A percentile compares a stretch with the other conserved stretches of the same genome.
phyloP scores from a whole-genome alignment of 176 grass and related monocot species.

The Oryza glumipatula region DNA sequence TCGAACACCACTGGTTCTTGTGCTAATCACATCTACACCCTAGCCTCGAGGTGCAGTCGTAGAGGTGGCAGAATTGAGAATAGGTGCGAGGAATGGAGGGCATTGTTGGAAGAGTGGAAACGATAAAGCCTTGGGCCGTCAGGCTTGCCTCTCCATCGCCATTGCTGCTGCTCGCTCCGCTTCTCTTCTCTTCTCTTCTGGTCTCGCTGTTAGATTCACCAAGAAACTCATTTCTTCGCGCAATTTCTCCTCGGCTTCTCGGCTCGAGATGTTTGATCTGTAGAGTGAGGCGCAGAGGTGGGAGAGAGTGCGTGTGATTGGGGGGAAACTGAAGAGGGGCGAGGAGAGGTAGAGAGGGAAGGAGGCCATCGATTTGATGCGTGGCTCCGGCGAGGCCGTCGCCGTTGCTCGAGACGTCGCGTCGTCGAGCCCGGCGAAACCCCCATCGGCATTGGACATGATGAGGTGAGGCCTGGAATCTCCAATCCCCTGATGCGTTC shows the following conservation, averaged over 20 bases:
- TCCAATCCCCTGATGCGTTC: slow-evolving; percentile 7
- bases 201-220: slow-evolving; percentile 41
- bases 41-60: not conserved
- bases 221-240: slow-evolving; percentile 4
- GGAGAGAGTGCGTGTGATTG: not conserved
- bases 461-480: slow-evolving; percentile 50
- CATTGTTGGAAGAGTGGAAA: slow-evolving; percentile 34
- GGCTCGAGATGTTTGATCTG: slow-evolving; percentile 43
- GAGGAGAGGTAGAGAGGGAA: not conserved
- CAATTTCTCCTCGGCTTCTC: slow-evolving; percentile 35
- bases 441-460: slow-evolving; percentile 60
- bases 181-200: slow-evolving; percentile 25
- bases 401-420: slow-evolving; percentile 52
- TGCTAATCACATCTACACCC: not conserved
- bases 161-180: slow-evolving; percentile 49
- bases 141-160: slow-evolving; percentile 32
- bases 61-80: slow-evolving; percentile 33
- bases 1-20: not conserved
- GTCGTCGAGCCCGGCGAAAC: slow-evolving; percentile 47
- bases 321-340: not conserved
- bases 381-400: slow-evolving; percentile 40
- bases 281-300: slow-evolving; percentile 24
- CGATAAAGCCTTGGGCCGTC: slow-evolving; percentile 52
- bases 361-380: slow-evolving; percentile 53
- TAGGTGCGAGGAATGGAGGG: slow-evolving; percentile 11